phyloP scores from a whole-genome alignment of 2,329 filamentous ascomycete species.

The Diplodia corticola region DNA sequence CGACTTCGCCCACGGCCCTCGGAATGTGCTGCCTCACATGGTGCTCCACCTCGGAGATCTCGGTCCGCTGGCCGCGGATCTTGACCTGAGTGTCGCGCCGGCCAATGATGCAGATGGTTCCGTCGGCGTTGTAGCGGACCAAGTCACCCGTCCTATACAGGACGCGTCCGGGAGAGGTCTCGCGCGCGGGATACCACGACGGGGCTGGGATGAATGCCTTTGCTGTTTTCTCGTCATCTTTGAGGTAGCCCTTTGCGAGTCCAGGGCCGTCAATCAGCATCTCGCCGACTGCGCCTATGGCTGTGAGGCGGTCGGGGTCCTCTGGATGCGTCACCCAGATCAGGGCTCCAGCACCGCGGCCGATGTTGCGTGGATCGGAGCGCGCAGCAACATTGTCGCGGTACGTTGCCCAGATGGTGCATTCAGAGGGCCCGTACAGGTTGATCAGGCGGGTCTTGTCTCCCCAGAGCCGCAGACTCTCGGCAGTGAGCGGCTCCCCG shows the following conservation, averaged over 20 bases:
- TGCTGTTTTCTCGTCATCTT: slow-evolving; percentile 34
- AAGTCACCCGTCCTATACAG: too few relatives aligned
- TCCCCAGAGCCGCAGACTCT: slow-evolving; percentile 24
- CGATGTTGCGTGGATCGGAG: too few relatives aligned
- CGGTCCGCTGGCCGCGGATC: too few relatives aligned
- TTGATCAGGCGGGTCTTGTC: background rate
- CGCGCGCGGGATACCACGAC: too few relatives aligned
- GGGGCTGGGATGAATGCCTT: slow-evolving; percentile 34
- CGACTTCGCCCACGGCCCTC: too few relatives aligned
- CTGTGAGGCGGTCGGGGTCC: slow-evolving; percentile 23
- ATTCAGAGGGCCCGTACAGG: background rate
- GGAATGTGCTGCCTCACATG: slow-evolving; percentile 27
- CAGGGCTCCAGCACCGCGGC: too few relatives aligned
- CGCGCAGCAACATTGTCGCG: too few relatives aligned
- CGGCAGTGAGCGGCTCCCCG: slow-evolving; percentile 33
- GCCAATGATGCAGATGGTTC: slow-evolving; percentile 38
- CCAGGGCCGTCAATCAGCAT: slow-evolving; percentile 39
- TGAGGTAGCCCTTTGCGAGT: slow-evolving; percentile 38
- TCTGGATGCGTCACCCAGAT: too few relatives aligned
- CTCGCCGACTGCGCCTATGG: slow-evolving; percentile 38
- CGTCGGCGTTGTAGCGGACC: slow-evolving; percentile 34
- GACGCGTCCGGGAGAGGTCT: too few relatives aligned
- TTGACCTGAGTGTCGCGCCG: slow-evolving; percentile 31
- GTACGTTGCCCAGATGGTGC: slow-evolving; percentile 21
- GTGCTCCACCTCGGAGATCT: slow-evolving; percentile 27